These are phyloP conservation scores for Scedosporium dehoogii DNA, from an alignment of 2,329 filamentous ascomycete genomes.

Conservation along the genomic window DNA sequence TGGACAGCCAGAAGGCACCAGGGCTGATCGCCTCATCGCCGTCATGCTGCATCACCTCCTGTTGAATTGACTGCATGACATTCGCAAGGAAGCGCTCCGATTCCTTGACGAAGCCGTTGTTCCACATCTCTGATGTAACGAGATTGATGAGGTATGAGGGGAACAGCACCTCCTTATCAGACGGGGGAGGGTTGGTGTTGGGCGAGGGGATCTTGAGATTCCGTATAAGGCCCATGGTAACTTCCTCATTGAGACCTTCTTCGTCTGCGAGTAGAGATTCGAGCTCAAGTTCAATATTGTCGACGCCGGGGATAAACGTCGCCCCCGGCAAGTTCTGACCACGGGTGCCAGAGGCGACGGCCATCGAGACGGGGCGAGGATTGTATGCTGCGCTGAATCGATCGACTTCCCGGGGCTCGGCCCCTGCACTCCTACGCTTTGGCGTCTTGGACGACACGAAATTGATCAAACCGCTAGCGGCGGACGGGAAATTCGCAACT, in stretches of 20 bases:
- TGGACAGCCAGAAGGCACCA: conserved; percentile 96
- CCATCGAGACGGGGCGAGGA: conserved; percentile 93
- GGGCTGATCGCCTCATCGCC: conserved; percentile 95
- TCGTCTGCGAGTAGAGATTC: conserved; percentile 91
- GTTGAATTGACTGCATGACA: conserved; percentile 98
- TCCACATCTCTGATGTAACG: conserved; percentile 99
- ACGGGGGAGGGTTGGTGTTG: conserved; percentile 76
- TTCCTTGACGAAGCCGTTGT: conserved; percentile 99
- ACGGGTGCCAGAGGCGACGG: conserved; percentile 59
- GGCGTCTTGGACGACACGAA: conserved; percentile 95
- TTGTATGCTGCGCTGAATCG: conserved; percentile 90
- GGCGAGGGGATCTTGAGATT: conserved; percentile 94
- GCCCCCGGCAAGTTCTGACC: conserved; percentile 60
- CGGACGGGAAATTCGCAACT: conserved; percentile 31
- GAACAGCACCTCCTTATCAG: conserved; percentile 97
- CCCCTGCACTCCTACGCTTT: conserved; percentile 84
- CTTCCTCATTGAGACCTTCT: conserved; percentile 91
- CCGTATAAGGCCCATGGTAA: conserved; percentile 89
- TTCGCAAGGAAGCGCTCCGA: conserved; percentile 97
- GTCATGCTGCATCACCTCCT: conserved; percentile 98
- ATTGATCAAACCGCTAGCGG: conserved; percentile 78
- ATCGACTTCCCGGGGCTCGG: conserved; percentile 75
- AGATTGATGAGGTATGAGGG: conserved; percentile 98
- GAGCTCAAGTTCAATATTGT: conserved; percentile 91
- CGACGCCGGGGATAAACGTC: conserved; percentile 69